Evolutionary conservation across 768 basidiomycete species (phyloP).

Genomic region (Mycena galopus): DNA sequence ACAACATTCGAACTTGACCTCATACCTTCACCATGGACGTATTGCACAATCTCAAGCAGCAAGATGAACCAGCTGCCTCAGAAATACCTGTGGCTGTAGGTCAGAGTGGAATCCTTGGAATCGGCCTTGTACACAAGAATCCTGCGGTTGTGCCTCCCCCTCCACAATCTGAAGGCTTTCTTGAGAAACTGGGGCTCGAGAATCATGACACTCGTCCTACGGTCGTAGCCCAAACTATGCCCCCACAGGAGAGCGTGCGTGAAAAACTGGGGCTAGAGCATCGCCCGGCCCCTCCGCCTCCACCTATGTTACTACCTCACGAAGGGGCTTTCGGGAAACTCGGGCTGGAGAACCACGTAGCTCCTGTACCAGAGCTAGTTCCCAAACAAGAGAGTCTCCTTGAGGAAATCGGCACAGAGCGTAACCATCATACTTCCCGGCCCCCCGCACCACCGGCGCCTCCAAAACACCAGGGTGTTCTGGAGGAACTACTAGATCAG

Average conservation of each 20-base stretch:
- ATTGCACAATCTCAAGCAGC: constrained; percentile 7
- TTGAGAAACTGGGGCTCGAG: constrained; percentile 11
- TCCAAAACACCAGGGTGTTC: background rate
- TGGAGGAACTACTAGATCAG: constrained; percentile 15
- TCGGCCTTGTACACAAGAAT: background rate
- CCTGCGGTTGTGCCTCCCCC: background rate
- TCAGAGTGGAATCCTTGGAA: constrained; percentile 17
- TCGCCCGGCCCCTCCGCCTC: constrained; percentile 11
- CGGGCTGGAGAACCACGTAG: constrained; percentile 3
- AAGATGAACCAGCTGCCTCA: background rate
- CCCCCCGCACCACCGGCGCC: background rate
- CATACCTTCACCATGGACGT: constrained; percentile 19
- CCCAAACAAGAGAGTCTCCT: constrained; percentile 9
- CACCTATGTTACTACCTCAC: constrained; percentile 3
- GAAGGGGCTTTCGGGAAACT: constrained; percentile 8
- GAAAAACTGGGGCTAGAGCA: constrained; percentile 19
- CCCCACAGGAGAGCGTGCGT: constrained; percentile 6
- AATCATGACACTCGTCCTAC: background rate
- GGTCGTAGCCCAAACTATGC: background rate
- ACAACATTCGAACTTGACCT: constrained; percentile 1
- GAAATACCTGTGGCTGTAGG: background rate
- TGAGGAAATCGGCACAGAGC: constrained; percentile 14
- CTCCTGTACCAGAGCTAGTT: background rate
- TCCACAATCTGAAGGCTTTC: constrained; percentile 13
- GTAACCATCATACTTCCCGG: background rate